Conservation (phyloP, 192 early-diverging fungal genomes). For the Entomortierella lignicola region DNA sequence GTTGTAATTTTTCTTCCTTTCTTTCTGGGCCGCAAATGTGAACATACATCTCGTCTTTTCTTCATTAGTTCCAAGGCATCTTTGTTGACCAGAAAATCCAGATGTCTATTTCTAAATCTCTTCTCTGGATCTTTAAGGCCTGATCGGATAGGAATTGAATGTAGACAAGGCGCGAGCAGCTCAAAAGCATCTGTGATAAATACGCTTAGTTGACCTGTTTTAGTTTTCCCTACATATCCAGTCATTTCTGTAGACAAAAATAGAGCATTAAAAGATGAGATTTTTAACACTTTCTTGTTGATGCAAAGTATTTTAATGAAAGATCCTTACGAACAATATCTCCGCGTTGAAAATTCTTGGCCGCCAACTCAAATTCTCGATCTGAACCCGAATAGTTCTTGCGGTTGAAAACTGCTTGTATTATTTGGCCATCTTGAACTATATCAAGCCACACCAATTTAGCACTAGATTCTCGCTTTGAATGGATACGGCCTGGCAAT, state of each 20-base stretch:
- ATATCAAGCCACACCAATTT: conserved; percentile 83
- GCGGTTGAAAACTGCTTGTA: conserved; percentile 78
- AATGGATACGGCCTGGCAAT: conserved; percentile 68
- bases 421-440: conserved; percentile 62
- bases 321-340: conserved; percentile 68
- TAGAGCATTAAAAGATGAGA: no score
- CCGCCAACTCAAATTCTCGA: conserved; percentile 55
- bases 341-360: conserved; percentile 66
- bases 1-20: neutral
- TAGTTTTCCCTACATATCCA: conserved; percentile 77
- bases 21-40: neutral
- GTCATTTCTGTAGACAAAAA: conserved; percentile 42
- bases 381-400: conserved; percentile 46
- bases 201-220: conserved; percentile 75
- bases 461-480: conserved; percentile 76
- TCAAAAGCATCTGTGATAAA: conserved; percentile 64
- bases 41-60: conserved; percentile 63
- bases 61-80: conserved; percentile 61
- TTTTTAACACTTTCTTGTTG: no score
- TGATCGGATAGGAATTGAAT: conserved; percentile 69
- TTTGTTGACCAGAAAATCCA: conserved; percentile 82
- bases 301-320: no score
- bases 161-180: conserved; percentile 77
- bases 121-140: conserved; percentile 74
- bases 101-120: conserved; percentile 75